phyloP scores from a whole-genome alignment of 805 yeast genomes.

The Wickerhamomyces mucosus region DNA sequence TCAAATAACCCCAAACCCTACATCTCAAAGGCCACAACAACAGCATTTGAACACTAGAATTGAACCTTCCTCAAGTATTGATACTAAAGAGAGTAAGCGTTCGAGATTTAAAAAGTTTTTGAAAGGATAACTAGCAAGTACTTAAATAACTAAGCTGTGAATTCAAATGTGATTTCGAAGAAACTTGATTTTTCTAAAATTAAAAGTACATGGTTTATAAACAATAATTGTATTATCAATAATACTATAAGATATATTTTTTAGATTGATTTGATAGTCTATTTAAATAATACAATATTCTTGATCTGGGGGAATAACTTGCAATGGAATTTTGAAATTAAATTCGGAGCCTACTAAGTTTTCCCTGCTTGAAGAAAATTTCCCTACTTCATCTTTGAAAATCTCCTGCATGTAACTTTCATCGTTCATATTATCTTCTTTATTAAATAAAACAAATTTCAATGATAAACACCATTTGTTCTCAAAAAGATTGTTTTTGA shows the following conservation, averaged over 20 bases:
- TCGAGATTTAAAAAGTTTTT: constrained; percentile 38
- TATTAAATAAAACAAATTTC: constrained; percentile 25
- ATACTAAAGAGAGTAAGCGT: constrained; percentile 33
- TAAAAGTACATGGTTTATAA: too few relatives aligned
- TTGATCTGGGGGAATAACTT: constrained; percentile 34
- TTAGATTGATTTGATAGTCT: too few relatives aligned
- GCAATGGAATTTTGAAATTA: constrained; percentile 34
- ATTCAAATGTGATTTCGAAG: too few relatives aligned
- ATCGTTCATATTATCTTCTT: constrained; percentile 3
- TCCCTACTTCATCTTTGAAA: constrained; percentile 29
- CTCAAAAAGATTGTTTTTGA: constrained; percentile 30
- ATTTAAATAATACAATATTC: too few relatives aligned
- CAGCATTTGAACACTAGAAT: constrained; percentile 3
- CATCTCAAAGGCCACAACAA: constrained; percentile 4
- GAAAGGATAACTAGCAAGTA: constrained; percentile 21
- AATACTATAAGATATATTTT: too few relatives aligned
- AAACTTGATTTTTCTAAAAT: too few relatives aligned
- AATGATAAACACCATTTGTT: constrained; percentile 28
- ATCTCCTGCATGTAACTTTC: constrained; percentile 8
- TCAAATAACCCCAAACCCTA: constrained; percentile 1
- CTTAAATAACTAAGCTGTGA: too few relatives aligned
- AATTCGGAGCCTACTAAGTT: constrained; percentile 30
- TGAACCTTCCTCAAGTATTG: too few relatives aligned
- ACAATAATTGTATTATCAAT: too few relatives aligned
- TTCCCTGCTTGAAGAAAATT: constrained; percentile 23